Conservation (phyloP, 1,284 basidiomycete species). For the Marasmius sp. region DNA sequence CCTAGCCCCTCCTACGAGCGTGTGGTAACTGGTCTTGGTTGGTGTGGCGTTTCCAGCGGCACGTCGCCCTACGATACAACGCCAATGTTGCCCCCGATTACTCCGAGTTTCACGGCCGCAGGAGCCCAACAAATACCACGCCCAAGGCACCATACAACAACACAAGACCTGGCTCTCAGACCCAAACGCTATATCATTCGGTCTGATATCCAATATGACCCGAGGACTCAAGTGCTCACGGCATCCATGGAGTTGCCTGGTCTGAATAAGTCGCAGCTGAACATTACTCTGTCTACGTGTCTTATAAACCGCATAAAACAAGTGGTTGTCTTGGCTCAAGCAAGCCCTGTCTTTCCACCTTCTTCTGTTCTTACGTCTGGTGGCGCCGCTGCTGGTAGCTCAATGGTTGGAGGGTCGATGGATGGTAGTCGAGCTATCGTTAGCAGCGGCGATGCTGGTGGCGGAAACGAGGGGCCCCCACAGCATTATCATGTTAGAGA, state of each 20-base stretch:
- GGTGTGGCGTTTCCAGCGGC: background rate
- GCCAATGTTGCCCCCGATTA: background rate
- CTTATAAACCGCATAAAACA: background rate
- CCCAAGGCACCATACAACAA: background rate
- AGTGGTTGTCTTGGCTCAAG: background rate
- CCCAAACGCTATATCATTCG: background rate
- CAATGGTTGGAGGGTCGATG: background rate
- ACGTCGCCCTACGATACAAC: background rate
- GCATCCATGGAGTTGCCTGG: constrained; percentile 2
- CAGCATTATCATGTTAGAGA: background rate
- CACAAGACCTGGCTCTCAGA: background rate
- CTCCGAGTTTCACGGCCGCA: background rate
- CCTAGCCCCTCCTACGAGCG: background rate
- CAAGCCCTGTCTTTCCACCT: background rate
- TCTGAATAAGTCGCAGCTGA: background rate
- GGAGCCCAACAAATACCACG: background rate
- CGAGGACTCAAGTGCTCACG: constrained; percentile 1
- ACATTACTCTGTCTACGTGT: background rate
- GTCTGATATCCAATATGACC: constrained; percentile 3
- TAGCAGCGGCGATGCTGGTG: background rate
- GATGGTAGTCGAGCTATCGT: background rate
- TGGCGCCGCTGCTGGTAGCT: background rate
- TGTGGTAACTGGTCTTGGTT: background rate
- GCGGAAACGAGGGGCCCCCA: background rate
- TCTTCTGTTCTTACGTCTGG: background rate